Evolutionary conservation across 495 filamentous ascomycete genomes (phyloP).

Genomic region (Cenococcum geophilum): DNA sequence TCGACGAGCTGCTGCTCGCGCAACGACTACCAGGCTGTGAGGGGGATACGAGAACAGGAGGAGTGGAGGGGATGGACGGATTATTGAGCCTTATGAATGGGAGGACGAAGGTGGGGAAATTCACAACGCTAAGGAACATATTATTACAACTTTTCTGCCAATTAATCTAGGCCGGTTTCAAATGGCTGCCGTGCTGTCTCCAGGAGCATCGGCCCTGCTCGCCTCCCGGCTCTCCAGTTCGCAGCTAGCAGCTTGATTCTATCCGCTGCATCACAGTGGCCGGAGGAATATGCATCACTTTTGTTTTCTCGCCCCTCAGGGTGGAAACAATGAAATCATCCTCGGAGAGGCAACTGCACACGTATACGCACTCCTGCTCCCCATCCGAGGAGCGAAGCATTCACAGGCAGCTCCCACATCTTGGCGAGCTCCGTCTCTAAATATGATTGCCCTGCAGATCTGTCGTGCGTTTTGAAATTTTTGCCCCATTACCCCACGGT

Average conservation of each 20-base stretch:
- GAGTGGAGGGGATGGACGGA: conserved; percentile 2
- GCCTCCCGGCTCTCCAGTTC: conserved; percentile 11
- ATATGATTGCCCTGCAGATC: conserved; percentile 26
- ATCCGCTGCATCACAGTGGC: not conserved
- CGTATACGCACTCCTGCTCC: not conserved
- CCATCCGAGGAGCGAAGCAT: conserved; percentile 2
- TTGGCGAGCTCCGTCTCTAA: conserved; percentile 18
- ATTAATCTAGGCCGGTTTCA: conserved; percentile 21
- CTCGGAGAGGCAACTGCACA: conserved; percentile 10
- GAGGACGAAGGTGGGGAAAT: conserved; percentile 10
- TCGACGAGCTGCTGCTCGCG: not conserved
- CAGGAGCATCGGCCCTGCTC: conserved; percentile 9
- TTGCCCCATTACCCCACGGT: conserved; percentile 32
- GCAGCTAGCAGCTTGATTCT: not conserved
- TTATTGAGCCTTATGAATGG: conserved; percentile 7
- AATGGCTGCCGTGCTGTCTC: conserved; percentile 7
- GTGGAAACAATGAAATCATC: conserved; percentile 16
- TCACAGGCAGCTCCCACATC: not conserved
- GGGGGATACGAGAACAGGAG: not conserved
- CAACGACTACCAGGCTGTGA: conserved; percentile 8
- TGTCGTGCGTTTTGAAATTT: conserved; percentile 25
- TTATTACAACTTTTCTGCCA: conserved; percentile 15
- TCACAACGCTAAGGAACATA: conserved; percentile 22
- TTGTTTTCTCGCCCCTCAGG: conserved; percentile 6
- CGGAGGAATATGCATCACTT: conserved; percentile 5